phyloP scores from a whole-genome alignment of 2,329 filamentous ascomycete species.

The Ophiostoma quercus region DNA sequence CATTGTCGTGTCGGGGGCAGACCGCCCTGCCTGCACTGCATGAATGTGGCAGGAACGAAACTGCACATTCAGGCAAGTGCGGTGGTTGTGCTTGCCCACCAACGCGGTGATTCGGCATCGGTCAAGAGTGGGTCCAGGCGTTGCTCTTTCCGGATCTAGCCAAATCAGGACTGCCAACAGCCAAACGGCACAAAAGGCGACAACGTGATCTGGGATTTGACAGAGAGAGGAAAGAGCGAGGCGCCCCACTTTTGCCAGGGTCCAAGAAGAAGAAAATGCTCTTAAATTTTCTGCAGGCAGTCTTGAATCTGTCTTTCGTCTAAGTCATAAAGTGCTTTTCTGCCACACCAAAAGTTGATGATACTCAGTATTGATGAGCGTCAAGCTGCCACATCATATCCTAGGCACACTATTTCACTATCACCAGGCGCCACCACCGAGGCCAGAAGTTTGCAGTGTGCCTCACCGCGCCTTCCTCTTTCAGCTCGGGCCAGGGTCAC shows the following conservation, averaged over 20 bases:
- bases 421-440: neutral
- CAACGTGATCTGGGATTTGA: neutral
- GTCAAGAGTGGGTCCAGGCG: neutral
- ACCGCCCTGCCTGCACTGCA: neutral
- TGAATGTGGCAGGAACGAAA: neutral
- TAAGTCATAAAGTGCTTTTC: conserved; percentile 15
- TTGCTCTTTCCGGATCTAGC: neutral
- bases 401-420: neutral
- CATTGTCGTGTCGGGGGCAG: neutral
- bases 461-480: neutral
- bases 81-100: neutral
- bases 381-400: neutral
- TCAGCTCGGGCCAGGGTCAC: neutral
- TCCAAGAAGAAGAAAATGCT: neutral
- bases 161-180: neutral
- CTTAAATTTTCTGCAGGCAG: conserved; percentile 12
- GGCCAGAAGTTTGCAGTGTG: neutral
- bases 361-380: neutral
- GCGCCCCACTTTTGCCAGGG: neutral
- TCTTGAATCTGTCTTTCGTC: neutral
- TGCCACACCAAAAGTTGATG: neutral
- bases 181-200: neutral
- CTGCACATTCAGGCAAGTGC: neutral
- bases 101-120: neutral
- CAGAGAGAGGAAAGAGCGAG: neutral